These are phyloP conservation scores for Bryum argenteum DNA, from an alignment of 225 moss, liverwort and hornwort species.

Conservation along the genomic window DNA sequence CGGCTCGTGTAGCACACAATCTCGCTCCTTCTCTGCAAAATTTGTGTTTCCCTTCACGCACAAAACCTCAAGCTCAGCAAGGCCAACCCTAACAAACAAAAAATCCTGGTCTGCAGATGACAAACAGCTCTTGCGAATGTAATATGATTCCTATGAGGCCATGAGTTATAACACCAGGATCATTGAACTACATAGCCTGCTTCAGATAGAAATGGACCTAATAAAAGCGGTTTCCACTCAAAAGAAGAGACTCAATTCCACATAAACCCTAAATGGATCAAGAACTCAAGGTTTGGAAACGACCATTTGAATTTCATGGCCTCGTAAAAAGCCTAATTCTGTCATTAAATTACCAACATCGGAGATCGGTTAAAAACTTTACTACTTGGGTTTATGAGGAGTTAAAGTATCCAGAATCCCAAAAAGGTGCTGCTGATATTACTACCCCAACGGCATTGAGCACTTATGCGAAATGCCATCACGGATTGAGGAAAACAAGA, in stretches of 20 bases:
- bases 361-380: background rate
- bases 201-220: background rate
- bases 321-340: too few species aligned
- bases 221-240: background rate
- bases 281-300: too few species aligned
- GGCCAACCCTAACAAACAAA: background rate
- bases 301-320: background rate
- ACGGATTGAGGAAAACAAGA: background rate
- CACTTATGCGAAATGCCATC: background rate
- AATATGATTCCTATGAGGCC: background rate
- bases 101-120: background rate
- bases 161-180: background rate
- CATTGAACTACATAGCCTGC: background rate
- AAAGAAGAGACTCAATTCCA: too few species aligned
- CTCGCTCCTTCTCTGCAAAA: conserved; percentile 20
- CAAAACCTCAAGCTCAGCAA: conserved; percentile 24
- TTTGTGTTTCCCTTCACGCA: conserved; percentile 25
- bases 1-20: conserved; percentile 21
- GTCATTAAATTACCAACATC: too few species aligned
- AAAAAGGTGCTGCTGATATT: background rate
- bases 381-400: background rate
- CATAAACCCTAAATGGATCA: background rate
- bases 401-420: background rate
- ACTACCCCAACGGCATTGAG: background rate
- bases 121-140: background rate